Conservation (phyloP, 2,329 filamentous ascomycete genomes). For the Arthrobotrys musiformis region DNA sequence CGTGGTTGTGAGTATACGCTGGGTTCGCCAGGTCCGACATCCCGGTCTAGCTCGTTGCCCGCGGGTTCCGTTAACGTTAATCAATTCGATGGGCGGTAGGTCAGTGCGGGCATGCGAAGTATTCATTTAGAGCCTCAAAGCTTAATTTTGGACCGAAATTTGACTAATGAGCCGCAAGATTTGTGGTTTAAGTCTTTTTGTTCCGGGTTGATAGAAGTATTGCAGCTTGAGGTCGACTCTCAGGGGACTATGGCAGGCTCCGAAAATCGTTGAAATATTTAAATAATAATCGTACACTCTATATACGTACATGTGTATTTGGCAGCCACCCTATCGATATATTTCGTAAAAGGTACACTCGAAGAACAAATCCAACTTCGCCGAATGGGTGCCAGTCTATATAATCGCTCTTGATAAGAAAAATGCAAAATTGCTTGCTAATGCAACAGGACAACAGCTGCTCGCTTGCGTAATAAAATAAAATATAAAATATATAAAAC, state of each 20-base stretch:
- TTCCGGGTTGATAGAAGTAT: too few relatives aligned
- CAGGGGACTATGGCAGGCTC: too few relatives aligned
- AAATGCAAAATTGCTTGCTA: background rate
- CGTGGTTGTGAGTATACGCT: background rate
- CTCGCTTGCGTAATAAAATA: background rate
- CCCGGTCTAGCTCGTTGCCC: background rate
- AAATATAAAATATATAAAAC: too few relatives aligned
- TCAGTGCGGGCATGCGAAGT: too few relatives aligned
- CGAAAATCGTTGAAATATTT: too few relatives aligned
- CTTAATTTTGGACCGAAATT: background rate
- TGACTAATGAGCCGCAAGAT: too few relatives aligned
- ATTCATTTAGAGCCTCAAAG: background rate
- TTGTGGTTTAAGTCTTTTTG: too few relatives aligned
- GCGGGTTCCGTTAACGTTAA: slow-evolving; percentile 9
- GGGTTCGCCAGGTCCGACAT: background rate
- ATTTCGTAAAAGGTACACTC: background rate
- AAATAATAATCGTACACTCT: too few relatives aligned
- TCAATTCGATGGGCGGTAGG: background rate
- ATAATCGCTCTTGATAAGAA: too few relatives aligned
- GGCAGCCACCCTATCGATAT: too few relatives aligned
- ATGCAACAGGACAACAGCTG: background rate
- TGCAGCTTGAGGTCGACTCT: too few relatives aligned
- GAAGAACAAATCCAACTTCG: background rate
- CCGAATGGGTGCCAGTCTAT: background rate
- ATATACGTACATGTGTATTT: too few relatives aligned